Evolutionary conservation across 306 rosid species (phyloP).

Genomic region (Cucumis cinereus): DNA sequence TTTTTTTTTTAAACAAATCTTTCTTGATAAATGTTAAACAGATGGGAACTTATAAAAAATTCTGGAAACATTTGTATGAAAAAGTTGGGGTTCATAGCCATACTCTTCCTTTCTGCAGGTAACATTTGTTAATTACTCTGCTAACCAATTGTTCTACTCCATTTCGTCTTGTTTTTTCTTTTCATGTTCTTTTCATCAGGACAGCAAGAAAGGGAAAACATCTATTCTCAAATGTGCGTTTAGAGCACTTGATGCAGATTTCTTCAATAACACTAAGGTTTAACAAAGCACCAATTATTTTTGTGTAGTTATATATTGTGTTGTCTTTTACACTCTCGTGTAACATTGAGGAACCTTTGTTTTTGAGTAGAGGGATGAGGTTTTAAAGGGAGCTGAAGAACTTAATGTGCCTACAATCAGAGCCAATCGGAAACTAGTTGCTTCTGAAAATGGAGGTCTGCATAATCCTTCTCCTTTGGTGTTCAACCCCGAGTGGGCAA

Average conservation of each 20-base stretch:
- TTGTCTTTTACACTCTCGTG: not conserved
- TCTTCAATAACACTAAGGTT: constrained; percentile 46
- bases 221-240: constrained; percentile 36
- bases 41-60: constrained; percentile 20
- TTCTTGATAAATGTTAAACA: constrained; percentile 17
- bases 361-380: constrained; percentile 33
- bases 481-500: constrained; percentile 47
- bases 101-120: not conserved
- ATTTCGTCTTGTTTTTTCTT: not conserved
- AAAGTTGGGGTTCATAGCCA: constrained; percentile 27
- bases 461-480: constrained; percentile 45
- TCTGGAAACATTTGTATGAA: constrained; percentile 23
- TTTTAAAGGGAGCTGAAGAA: constrained; percentile 33
- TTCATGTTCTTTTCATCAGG: constrained; percentile 26
- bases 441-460: constrained; percentile 52
- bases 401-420: constrained; percentile 38
- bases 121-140: not conserved
- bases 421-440: constrained; percentile 48
- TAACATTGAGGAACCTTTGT: not conserved
- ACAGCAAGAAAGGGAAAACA: constrained; percentile 17
- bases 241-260: constrained; percentile 46
- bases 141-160: not conserved
- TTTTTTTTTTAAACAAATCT: constrained; percentile 5
- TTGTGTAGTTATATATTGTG: not conserved
- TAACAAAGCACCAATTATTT: not conserved